A percentile compares a stretch with the other conserved stretches of the same genome.
phyloP scores from a whole-genome alignment of 371 early-diverging fungal genomes.

The Actinomortierella wolfii region DNA sequence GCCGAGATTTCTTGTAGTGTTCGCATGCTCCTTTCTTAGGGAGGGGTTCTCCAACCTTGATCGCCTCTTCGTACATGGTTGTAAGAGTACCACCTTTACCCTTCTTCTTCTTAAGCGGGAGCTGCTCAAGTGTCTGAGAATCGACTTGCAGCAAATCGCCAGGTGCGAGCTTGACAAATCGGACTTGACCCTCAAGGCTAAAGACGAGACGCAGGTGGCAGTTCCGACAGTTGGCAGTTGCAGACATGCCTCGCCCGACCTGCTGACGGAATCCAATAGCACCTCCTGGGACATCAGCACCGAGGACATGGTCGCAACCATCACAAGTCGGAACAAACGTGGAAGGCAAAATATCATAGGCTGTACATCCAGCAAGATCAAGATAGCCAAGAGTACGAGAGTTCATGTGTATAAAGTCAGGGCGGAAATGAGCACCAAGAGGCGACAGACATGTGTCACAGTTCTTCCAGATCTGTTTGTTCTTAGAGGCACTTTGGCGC shows the following conservation, averaged over 20 bases:
- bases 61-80: conserved; percentile 16
- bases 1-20: conserved; percentile 91
- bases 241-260: conserved; percentile 31
- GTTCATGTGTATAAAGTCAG: conserved; percentile 62
- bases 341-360: conserved; percentile 71
- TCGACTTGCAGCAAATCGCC: conserved; percentile 29
- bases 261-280: conserved; percentile 21
- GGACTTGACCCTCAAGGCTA: conserved; percentile 49
- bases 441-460: conserved; percentile 73
- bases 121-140: conserved; percentile 14
- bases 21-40: conserved; percentile 88
- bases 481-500: conserved; percentile 17
- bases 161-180: conserved; percentile 55
- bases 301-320: conserved; percentile 45
- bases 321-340: conserved; percentile 70
- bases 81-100: conserved; percentile 6
- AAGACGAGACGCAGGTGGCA: conserved; percentile 49
- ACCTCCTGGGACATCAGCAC: background rate
- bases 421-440: conserved; percentile 62
- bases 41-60: conserved; percentile 58
- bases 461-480: conserved; percentile 63
- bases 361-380: conserved; percentile 70
- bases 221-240: conserved; percentile 52
- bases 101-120: conserved; percentile 27
- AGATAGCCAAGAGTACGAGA: conserved; percentile 69